Conservation (phyloP, 441 rosid species). For the Euphorbia celastroides region DNA sequence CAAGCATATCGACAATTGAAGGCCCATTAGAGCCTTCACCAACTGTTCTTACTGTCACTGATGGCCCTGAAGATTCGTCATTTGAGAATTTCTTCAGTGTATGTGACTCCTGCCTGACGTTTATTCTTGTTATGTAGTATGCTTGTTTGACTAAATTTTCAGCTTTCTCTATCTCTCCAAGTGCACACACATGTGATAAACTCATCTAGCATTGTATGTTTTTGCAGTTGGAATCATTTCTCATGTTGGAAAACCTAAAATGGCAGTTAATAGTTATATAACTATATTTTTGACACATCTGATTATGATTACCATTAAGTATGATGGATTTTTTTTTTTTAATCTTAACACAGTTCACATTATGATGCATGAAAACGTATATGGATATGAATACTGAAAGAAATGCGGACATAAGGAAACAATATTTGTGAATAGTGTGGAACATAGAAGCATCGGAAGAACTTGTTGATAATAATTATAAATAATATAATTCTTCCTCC, state of each 20-base stretch:
- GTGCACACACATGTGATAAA: background rate
- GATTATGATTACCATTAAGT: background rate
- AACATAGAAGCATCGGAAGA: no score
- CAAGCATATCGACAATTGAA: constrained; percentile 51
- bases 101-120: constrained; percentile 13
- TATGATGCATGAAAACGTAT: no score
- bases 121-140: background rate
- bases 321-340: background rate
- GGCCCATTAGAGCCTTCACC: constrained; percentile 56
- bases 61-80: constrained; percentile 45
- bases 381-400: no score
- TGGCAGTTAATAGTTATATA: background rate
- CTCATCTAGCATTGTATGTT: background rate
- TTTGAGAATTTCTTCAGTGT: constrained; percentile 62
- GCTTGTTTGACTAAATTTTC: background rate
- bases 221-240: background rate
- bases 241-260: background rate
- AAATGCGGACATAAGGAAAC: no score
- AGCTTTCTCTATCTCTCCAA: background rate
- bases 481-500: no score
- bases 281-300: background rate
- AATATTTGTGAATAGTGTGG: no score
- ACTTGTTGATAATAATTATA: no score
- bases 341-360: no score
- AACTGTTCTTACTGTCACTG: constrained; percentile 29